phyloP scores from a whole-genome alignment of 805 yeast species.

The Saccharomyces mikatae region DNA sequence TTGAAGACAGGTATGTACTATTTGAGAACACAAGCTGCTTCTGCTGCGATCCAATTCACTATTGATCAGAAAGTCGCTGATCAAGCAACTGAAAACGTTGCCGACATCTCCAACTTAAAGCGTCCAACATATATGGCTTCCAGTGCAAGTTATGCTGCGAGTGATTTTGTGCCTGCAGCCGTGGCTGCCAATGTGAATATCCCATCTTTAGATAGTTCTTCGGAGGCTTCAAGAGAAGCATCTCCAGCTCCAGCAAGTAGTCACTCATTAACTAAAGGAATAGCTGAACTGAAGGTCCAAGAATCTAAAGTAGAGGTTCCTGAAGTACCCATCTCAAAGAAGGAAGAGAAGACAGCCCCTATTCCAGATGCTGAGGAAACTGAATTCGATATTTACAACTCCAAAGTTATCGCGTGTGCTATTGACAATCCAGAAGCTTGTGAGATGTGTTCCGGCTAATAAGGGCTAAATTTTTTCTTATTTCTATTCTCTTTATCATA shows the following conservation, averaged over 20 bases:
- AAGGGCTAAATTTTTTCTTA: neutral
- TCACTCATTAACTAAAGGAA: slow-evolving; percentile 31
- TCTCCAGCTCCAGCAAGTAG: slow-evolving; percentile 25
- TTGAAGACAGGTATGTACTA: slow-evolving; percentile 96
- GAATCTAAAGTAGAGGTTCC: slow-evolving; percentile 17
- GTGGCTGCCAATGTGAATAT: slow-evolving; percentile 1
- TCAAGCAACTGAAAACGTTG: slow-evolving; percentile 37
- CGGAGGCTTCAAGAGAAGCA: slow-evolving; percentile 11
- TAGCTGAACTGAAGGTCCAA: slow-evolving; percentile 34
- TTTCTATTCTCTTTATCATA: neutral
- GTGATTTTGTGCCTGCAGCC: slow-evolving; percentile 3
- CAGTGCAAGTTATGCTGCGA: neutral
- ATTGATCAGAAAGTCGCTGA: slow-evolving; percentile 48
- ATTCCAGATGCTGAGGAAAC: slow-evolving; percentile 28
- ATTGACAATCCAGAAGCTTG: slow-evolving; percentile 91
- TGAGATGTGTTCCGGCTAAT: slow-evolving; percentile 92
- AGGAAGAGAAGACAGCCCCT: slow-evolving; percentile 34
- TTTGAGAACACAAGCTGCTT: slow-evolving; percentile 91
- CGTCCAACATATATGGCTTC: slow-evolving; percentile 35
- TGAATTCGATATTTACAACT: slow-evolving; percentile 77
- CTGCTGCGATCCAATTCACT: slow-evolving; percentile 90
- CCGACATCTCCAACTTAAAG: slow-evolving; percentile 10
- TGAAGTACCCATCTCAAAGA: slow-evolving; percentile 29
- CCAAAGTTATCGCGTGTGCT: slow-evolving; percentile 89
- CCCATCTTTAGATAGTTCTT: neutral